A percentile compares a stretch with the other conserved stretches of the same genome.
Evolutionary conservation across 2,329 filamentous ascomycete genomes (phyloP).

Genomic region (Chaetomiaceae sp.): DNA sequence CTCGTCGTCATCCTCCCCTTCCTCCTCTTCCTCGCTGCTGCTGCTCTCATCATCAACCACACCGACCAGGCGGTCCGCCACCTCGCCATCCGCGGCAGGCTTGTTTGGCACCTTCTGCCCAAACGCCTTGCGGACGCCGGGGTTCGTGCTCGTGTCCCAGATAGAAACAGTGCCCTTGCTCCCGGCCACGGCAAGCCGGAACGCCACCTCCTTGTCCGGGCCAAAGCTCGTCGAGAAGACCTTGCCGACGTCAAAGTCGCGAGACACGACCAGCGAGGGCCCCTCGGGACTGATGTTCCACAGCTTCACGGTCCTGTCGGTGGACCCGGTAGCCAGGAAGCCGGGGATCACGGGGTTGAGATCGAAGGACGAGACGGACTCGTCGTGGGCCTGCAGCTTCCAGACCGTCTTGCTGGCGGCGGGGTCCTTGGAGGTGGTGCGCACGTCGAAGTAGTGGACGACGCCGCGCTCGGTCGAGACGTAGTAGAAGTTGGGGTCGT

Average conservation of each 20-base stretch:
- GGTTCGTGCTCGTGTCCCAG: conserved; percentile 95
- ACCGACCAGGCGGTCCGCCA: conserved; percentile 71
- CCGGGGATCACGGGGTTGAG: conserved; percentile 86
- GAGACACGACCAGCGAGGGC: conserved; percentile 83
- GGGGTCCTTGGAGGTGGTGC: conserved; percentile 67
- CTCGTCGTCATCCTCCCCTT: conserved; percentile 41
- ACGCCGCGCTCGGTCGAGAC: conserved; percentile 88
- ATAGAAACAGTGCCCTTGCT: conserved; percentile 90
- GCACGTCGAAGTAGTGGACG: conserved; percentile 85
- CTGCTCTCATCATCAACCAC: conserved; percentile 63
- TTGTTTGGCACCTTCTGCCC: conserved; percentile 57
- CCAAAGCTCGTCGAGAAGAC: conserved; percentile 89
- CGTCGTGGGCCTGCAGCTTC: conserved; percentile 93
- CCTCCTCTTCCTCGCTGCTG: conserved; percentile 56
- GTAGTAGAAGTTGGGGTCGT: conserved; percentile 90
- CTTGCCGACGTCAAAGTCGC: conserved; percentile 89
- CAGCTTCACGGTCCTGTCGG: conserved; percentile 91
- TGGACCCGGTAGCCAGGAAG: conserved; percentile 87
- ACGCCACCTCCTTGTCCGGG: conserved; percentile 83
- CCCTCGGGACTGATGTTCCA: conserved; percentile 83
- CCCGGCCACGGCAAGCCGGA: conserved; percentile 86
- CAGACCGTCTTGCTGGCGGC: conserved; percentile 77
- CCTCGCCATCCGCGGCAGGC: conserved; percentile 56
- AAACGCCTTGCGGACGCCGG: conserved; percentile 77
- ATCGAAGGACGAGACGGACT: conserved; percentile 86